phyloP scores from a whole-genome alignment of 2,329 filamentous ascomycete species.

The Volutella citrinella region DNA sequence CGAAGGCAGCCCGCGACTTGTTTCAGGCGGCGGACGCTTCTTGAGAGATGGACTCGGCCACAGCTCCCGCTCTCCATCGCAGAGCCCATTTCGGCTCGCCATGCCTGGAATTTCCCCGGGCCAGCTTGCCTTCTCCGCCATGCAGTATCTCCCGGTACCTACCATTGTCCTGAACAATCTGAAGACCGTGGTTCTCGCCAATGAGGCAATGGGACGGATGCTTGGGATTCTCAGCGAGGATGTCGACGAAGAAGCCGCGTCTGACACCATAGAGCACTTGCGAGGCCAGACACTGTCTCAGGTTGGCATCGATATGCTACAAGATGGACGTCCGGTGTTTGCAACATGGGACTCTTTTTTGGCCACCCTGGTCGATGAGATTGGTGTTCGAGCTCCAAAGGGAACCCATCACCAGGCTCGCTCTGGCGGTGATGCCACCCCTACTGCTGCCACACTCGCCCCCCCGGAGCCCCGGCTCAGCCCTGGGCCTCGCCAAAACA shows the following conservation, averaged over 20 bases:
- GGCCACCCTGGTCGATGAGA: constrained; percentile 48
- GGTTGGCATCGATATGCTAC: constrained; percentile 70
- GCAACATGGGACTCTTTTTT: constrained; percentile 59
- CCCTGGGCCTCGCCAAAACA: constrained; percentile 31
- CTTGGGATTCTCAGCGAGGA: constrained; percentile 54
- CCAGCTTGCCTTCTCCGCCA: constrained; percentile 61
- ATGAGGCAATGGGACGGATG: constrained; percentile 71
- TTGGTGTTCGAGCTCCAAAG: constrained; percentile 29
- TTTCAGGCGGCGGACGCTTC: constrained; percentile 31
- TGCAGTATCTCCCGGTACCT: constrained; percentile 74
- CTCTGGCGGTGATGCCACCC: constrained; percentile 33
- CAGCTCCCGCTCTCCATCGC: constrained; percentile 32
- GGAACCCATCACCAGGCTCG: constrained; percentile 18
- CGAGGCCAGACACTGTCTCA: constrained; percentile 65
- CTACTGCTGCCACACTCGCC: constrained; percentile 27
- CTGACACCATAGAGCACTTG: constrained; percentile 55
- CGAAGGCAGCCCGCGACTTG: constrained; percentile 24
- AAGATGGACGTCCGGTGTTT: constrained; percentile 61
- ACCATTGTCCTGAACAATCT: constrained; percentile 64
- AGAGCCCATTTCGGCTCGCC: constrained; percentile 36
- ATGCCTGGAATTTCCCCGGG: constrained; percentile 49
- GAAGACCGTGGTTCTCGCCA: constrained; percentile 71
- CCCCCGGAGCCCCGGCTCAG: constrained; percentile 32
- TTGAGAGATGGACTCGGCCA: constrained; percentile 29
- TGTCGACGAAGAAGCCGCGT: constrained; percentile 37